Evolutionary conservation across 1,284 basidiomycete genomes (phyloP), one percentile per base, ranked within the genome.

Genomic region (Ustilago hordei): DNA sequence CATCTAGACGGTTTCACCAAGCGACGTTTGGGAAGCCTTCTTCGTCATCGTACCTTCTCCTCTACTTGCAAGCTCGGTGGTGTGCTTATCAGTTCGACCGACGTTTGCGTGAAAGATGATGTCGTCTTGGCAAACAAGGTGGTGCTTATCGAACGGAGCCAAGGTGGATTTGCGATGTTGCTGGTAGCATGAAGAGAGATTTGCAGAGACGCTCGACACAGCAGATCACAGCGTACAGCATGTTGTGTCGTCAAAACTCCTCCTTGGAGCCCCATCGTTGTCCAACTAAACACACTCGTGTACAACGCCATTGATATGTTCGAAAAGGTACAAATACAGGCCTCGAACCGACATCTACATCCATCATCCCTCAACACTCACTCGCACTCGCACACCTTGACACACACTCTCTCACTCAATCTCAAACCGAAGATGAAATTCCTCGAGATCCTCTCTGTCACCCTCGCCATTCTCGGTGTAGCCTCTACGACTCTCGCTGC

Each of bases 401-500:
- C 41, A 45, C 9, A 45, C 36, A 45, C 41, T 6, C 17, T 17
- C 17, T 31, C n/a, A 50, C 23, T 17, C 43, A 31, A 38, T 19
- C n/a, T 45, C 2, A 32, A 5, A 1, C 28, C 13, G 55, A 68
- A 23, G 9, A 68, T 68, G 66, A 53, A 68, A 55, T 36, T 62
- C 39, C 34, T 54, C 64, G 35, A 60, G 4, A 35, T 45, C 4
- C 19, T 55, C 55, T 17, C 55, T 38, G 0, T 68, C 23, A 28
- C 23, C 12, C 32, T 68, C 36, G 32, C 60, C n/a, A 23, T 50
- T 9, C 43, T 62, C 8, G 34, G 34, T 38, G 4, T 62, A 19
- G 60, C 60, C 11, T 62, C 66, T 23, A 32, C 13, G 35, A 23
- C 60, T 35, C 12, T 68, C 13, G 48, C 66, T 11, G 60, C 66